These are phyloP conservation scores for Lathyrus oleraceus DNA, from an alignment of 306 rosid species.

Conservation along the genomic window DNA sequence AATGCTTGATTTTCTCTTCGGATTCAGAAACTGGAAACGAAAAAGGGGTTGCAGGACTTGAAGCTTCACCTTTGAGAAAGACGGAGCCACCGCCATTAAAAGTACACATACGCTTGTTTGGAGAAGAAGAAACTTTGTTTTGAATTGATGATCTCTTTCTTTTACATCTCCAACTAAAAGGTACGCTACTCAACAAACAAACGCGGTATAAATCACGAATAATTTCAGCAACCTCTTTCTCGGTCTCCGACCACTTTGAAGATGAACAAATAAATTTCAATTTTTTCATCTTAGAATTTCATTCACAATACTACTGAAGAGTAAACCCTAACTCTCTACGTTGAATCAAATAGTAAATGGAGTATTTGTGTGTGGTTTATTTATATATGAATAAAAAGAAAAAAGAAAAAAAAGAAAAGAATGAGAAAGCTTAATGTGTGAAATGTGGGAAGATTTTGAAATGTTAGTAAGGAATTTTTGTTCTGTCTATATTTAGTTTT, in stretches of 20 bases:
- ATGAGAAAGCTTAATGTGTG: too few relatives aligned
- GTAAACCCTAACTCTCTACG: too few relatives aligned
- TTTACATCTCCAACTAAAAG: slow-evolving; percentile 40
- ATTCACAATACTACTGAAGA: not conserved
- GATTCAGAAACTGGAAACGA: slow-evolving; percentile 50
- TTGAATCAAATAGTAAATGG: too few relatives aligned
- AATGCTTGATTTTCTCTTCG: slow-evolving; percentile 42
- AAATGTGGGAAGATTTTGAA: too few relatives aligned
- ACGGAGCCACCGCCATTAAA: too few relatives aligned
- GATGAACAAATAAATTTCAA: not conserved
- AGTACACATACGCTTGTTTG: not conserved
- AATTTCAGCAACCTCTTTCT: not conserved
- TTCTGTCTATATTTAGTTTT: too few relatives aligned
- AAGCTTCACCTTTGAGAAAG: slow-evolving; percentile 29
- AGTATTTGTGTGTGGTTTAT: too few relatives aligned
- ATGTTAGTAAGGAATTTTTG: too few relatives aligned
- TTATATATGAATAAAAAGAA: too few relatives aligned
- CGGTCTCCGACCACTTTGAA: not conserved
- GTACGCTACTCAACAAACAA: not conserved
- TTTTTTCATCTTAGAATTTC: not conserved
- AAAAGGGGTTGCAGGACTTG: slow-evolving; percentile 53
- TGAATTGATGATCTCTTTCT: slow-evolving; percentile 53
- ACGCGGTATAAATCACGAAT: not conserved
- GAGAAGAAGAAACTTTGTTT: not conserved
- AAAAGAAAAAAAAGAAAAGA: too few relatives aligned